phyloP scores from a whole-genome alignment of 1,284 basidiomycete species.

The Pseudozyma thailandica region DNA sequence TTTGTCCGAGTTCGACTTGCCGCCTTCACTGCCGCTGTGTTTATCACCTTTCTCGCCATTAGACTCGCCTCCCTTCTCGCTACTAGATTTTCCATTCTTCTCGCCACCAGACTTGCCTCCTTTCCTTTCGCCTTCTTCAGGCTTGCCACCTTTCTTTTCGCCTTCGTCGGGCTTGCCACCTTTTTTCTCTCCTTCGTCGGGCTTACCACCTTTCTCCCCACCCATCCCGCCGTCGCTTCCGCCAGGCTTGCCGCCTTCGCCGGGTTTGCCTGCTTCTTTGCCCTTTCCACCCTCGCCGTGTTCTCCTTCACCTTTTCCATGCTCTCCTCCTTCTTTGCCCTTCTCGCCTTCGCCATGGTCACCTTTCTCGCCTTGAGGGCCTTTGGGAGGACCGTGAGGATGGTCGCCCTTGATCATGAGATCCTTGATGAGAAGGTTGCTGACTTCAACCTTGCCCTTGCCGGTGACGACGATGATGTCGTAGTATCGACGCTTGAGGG shows the following conservation, averaged over 20 bases:
- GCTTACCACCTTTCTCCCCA: conserved; percentile 3
- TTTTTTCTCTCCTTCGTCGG: background rate
- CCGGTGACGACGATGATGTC: conserved; percentile 18
- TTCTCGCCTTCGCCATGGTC: background rate
- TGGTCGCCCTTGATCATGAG: conserved; percentile 11
- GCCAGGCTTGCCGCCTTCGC: conserved; percentile 2
- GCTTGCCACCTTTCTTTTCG: conserved; percentile 8
- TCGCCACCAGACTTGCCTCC: conserved; percentile 1
- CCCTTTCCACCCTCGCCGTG: conserved; percentile 6
- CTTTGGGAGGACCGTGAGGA: conserved; percentile 13
- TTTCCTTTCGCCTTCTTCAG: background rate
- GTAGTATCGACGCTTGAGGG: conserved; percentile 21
- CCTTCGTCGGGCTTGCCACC: background rate
- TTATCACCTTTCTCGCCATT: conserved; percentile 1
- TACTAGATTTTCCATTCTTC: conserved; percentile 3
- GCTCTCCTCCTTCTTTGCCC: background rate
- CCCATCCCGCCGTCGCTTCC: background rate
- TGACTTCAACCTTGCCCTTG: conserved; percentile 9
- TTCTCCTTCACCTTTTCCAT: too few species aligned
- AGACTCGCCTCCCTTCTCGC: conserved; percentile 6
- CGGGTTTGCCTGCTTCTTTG: background rate
- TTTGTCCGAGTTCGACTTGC: conserved; percentile 1
- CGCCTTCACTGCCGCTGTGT: background rate
- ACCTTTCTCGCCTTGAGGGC: conserved; percentile 5
- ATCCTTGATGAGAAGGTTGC: conserved; percentile 9